phyloP scores from a whole-genome alignment of 495 filamentous ascomycete genomes.

The Lophiostoma macrostomum region DNA sequence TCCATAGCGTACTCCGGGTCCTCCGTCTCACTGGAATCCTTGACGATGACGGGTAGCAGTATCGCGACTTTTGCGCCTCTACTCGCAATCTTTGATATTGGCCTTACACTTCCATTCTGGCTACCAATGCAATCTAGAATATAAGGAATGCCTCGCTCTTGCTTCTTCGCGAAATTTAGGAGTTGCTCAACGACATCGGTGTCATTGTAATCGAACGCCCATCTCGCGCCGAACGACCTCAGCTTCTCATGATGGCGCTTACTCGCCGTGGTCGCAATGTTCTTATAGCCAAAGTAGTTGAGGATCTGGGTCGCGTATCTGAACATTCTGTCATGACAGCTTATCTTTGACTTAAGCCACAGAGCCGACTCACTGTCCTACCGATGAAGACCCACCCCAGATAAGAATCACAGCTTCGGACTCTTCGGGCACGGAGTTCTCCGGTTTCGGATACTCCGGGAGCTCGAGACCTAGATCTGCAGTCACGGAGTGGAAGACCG shows the following conservation, averaged over 20 bases:
- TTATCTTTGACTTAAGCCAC: too few relatives aligned
- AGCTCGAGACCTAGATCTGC: conserved; percentile 32
- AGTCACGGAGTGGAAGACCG: conserved; percentile 48
- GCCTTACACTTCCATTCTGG: conserved; percentile 41
- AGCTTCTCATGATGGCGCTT: conserved; percentile 45
- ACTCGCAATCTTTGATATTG: conserved; percentile 46
- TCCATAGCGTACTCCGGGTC: conserved; percentile 49
- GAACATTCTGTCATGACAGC: too few relatives aligned
- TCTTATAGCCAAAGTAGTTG: conserved; percentile 48
- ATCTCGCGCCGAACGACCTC: conserved; percentile 43
- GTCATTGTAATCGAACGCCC: conserved; percentile 49
- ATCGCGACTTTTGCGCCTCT: conserved; percentile 48
- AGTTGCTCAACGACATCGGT: conserved; percentile 29
- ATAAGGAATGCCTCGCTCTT: conserved; percentile 35
- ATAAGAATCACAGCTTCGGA: conserved; percentile 45
- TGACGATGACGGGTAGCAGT: conserved; percentile 52
- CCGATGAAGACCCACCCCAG: conserved; percentile 54
- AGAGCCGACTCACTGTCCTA: too few relatives aligned
- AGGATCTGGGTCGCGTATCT: conserved; percentile 51
- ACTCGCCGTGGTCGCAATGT: conserved; percentile 50
- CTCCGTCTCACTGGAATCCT: conserved; percentile 41
- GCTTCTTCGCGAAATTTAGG: conserved; percentile 18
- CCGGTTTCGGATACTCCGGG: conserved; percentile 49
- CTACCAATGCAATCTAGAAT: conserved; percentile 57
- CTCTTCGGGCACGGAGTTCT: conserved; percentile 34